A percentile compares a stretch with the other conserved stretches of the same genome.
Conservation (phyloP, 1,284 basidiomycete species). For the Papiliotrema flavescens region DNA sequence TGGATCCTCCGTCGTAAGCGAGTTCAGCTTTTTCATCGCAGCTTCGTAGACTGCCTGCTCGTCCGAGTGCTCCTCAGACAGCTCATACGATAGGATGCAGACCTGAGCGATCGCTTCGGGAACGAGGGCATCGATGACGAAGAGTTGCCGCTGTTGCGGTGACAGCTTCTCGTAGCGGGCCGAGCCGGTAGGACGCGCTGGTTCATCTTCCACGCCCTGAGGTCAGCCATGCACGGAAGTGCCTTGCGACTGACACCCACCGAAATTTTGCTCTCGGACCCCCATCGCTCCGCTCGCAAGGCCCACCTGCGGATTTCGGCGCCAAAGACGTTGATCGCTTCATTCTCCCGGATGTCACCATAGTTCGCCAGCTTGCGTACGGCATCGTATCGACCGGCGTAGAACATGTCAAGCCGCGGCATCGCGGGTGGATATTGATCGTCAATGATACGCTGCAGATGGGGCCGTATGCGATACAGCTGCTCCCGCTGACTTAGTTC, state of each 20-base stretch:
- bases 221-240: neutral
- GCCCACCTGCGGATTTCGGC: slow-evolving; percentile 30
- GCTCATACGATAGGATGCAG: no score
- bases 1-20: no score
- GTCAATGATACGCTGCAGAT: slow-evolving; percentile 16
- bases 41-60: no score
- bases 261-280: no score
- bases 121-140: slow-evolving; percentile 19
- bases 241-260: neutral
- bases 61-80: no score
- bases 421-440: slow-evolving; percentile 31
- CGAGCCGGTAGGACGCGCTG: slow-evolving; percentile 21
- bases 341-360: slow-evolving; percentile 27
- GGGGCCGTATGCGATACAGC: slow-evolving; percentile 4
- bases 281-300: slow-evolving; percentile 6
- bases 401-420: slow-evolving; percentile 31
- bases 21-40: no score
- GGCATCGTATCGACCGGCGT: neutral
- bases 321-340: slow-evolving; percentile 18
- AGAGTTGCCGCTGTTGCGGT: slow-evolving; percentile 5
- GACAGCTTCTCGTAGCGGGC: slow-evolving; percentile 22
- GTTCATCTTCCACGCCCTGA: slow-evolving; percentile 4
- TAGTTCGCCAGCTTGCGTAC: neutral
- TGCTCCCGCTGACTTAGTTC: no score
- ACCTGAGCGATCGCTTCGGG: slow-evolving; percentile 30